Base-by-base conservation (phyloP, 768 basidiomycete species). In the Aureoboletus auriporus region DNA sequence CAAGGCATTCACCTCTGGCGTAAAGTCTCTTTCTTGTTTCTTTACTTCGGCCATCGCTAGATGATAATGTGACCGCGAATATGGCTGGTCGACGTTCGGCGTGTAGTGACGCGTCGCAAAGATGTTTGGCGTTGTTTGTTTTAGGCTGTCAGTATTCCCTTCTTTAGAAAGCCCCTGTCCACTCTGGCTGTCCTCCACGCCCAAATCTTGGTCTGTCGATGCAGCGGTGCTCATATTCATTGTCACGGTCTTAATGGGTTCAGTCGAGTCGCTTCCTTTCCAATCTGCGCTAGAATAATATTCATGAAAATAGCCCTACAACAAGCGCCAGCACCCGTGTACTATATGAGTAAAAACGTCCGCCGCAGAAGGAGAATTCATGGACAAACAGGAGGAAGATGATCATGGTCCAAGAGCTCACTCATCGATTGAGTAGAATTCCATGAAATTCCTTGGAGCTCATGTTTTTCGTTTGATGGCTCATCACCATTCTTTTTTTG, bases 11-110 rank as follows among this genome's bases (percentile, higher is more conserved):
- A 94, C 93, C 66, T 97, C 93, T 44, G 78, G 73, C 0, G 90
- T 86, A 56, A 76, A 96, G 64, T 97, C 94, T 64, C 80, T 84
- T 64, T 91, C 89, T 69, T 89, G 85, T 69, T 89, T 87, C 72
- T 83, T 84, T 67, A 80, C 78, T 56, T 90, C 89, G 36, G 86
- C 75, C 88, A 89, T 90, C 60, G 68, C 77, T 68, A 72, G 73
- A 46, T 60, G 63, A 56, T 71, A 57, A 64, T 62, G 60, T 57
- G 61, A 63, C 66, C 69, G 65, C 66, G 69, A 61, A 70, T 68
- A 71, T 61, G 67, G 66, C 67, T 69, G 68, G 58, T 58, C 52
- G 49, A 55, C 48, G 30, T 51, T 50, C 52, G 42, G 44, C 49
- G 47, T 61, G 54, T 57, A 68, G 47, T 82, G 79, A 83, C 82